Evolutionary conservation across 108 stramenopile genomes (phyloP).

Genomic region (Aurantiochytrium sp.): DNA sequence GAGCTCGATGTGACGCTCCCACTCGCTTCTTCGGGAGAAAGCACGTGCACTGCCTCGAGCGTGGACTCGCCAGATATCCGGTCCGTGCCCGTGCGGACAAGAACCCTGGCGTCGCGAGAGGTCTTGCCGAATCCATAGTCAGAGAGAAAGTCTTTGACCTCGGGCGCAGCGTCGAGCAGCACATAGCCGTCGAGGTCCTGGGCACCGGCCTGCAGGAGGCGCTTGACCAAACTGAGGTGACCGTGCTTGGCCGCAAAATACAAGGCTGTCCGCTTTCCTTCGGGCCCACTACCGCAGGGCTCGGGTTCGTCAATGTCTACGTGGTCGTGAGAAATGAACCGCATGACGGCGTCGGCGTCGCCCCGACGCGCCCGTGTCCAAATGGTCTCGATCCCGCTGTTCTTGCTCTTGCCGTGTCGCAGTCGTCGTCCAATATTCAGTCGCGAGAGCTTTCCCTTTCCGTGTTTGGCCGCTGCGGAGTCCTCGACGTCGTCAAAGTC

Average conservation of each 20-base stretch:
- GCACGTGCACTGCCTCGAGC: not conserved
- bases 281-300: not conserved
- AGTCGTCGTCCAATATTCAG: no score
- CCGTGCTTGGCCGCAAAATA: not conserved
- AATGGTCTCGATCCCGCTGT: no score
- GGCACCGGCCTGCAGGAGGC: not conserved
- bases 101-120: not conserved
- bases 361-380: not conserved
- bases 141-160: not conserved
- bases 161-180: not conserved
- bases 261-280: not conserved
- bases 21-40: not conserved
- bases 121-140: constrained; percentile 1
- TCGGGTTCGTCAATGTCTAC: not conserved
- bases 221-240: not conserved
- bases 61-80: not conserved
- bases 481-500: not conserved
- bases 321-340: not conserved
- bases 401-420: no score
- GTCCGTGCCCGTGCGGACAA: not conserved
- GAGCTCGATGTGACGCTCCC: not conserved
- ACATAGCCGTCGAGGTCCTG: not conserved
- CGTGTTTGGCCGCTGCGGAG: not conserved
- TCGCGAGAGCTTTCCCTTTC: not conserved
- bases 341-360: not conserved